phyloP scores from a whole-genome alignment of 495 filamentous ascomycete species.

The Tuber borchii region DNA sequence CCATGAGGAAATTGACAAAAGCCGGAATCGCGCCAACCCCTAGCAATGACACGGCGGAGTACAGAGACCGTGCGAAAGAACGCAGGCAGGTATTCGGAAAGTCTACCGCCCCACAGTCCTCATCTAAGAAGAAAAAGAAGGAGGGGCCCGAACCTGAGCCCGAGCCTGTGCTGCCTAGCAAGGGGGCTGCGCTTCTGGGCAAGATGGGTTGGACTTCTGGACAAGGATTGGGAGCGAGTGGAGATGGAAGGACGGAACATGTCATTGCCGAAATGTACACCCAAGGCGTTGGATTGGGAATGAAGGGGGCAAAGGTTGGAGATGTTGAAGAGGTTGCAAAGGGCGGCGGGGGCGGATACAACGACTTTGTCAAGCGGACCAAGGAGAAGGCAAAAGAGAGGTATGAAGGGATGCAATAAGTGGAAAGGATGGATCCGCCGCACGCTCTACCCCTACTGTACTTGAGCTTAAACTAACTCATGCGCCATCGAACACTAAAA shows the following conservation, averaged over 20 bases:
- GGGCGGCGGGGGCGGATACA: conserved; percentile 62
- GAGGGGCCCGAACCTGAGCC: conserved; percentile 32
- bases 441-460: not conserved
- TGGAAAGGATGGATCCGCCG: not conserved
- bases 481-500: no score
- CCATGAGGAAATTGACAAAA: conserved; percentile 55
- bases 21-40: conserved; percentile 43
- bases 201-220: conserved; percentile 90
- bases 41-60: conserved; percentile 46
- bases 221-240: conserved; percentile 70
- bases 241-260: conserved; percentile 67
- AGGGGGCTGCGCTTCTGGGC: conserved; percentile 72
- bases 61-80: conserved; percentile 79
- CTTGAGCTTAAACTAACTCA: no score
- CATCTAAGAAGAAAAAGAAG: conserved; percentile 45
- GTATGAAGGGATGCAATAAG: conserved; percentile 56
- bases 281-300: conserved; percentile 77
- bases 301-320: conserved; percentile 73
- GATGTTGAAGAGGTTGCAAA: conserved; percentile 76
- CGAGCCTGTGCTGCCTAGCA: conserved; percentile 53
- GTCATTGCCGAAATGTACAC: conserved; percentile 74
- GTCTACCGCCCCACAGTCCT: conserved; percentile 51
- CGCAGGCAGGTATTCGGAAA: conserved; percentile 69
- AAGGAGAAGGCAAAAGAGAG: conserved; percentile 73
- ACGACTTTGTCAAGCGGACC: conserved; percentile 70